These are phyloP conservation scores for Trichoderma gamsii DNA, from an alignment of 495 filamentous ascomycete species.

Conservation along the genomic window DNA sequence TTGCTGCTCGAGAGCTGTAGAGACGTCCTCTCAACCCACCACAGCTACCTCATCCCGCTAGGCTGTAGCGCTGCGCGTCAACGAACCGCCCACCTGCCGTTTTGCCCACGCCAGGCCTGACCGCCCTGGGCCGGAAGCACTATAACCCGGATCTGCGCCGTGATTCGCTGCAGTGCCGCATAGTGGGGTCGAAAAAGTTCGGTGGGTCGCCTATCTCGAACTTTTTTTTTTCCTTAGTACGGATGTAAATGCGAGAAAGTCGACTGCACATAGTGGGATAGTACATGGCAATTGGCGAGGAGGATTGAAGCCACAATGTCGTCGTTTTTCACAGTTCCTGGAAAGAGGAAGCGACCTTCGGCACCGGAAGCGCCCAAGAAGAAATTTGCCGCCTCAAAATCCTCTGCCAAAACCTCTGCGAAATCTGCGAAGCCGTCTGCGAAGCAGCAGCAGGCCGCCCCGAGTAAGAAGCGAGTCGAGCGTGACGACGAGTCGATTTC, in stretches of 20 bases:
- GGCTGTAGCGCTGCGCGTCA: constrained; percentile 14
- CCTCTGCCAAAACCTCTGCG: constrained; percentile 38
- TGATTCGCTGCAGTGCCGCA: neutral
- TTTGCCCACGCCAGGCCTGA: constrained; percentile 4
- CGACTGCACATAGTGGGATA: constrained; percentile 4
- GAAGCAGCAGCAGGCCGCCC: constrained; percentile 22
- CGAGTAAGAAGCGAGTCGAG: constrained; percentile 54
- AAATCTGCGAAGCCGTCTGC: constrained; percentile 28
- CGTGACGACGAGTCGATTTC: constrained; percentile 70
- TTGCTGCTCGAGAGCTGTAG: constrained; percentile 4
- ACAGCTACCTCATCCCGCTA: constrained; percentile 12
- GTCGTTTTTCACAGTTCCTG: constrained; percentile 78
- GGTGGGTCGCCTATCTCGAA: constrained; percentile 16
- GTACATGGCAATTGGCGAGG: constrained; percentile 14
- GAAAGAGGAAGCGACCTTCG: constrained; percentile 64
- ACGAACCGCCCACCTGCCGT: constrained; percentile 10
- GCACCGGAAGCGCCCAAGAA: constrained; percentile 40
- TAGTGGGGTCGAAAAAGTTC: neutral
- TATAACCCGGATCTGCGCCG: neutral
- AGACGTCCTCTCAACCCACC: neutral
- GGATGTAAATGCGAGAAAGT: neutral
- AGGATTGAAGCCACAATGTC: constrained; percentile 50
- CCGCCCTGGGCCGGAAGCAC: constrained; percentile 10
- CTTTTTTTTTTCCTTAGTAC: constrained; percentile 24
- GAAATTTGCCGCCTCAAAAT: constrained; percentile 36